Percentiles rank a stretch among this genome's conserved stretches.
phyloP scores from a whole-genome alignment of 2,329 filamentous ascomycete species.

The Fusarium liriodendri region DNA sequence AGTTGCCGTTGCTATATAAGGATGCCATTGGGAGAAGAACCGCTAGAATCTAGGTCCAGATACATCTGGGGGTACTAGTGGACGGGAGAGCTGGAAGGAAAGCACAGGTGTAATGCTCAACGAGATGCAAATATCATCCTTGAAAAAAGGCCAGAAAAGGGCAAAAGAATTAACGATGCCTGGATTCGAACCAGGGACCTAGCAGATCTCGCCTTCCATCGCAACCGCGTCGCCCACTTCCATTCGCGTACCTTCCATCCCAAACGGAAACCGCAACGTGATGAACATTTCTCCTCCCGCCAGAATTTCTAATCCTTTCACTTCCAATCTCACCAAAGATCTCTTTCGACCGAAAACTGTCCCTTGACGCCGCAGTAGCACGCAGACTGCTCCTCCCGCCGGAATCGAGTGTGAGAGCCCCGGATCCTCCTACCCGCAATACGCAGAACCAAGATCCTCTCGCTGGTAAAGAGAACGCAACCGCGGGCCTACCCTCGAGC shows the following conservation, averaged over 20 bases:
- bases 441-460: not conserved
- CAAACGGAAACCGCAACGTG: too few species aligned
- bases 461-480: not conserved
- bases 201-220: too few species aligned
- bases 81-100: not conserved
- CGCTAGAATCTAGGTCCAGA: not conserved
- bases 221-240: too few species aligned
- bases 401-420: too few species aligned
- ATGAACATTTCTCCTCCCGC: too few species aligned
- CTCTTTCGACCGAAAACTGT: too few species aligned
- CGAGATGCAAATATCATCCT: not conserved
- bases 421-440: not conserved
- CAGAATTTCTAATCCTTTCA: too few species aligned
- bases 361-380: not conserved
- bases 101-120: not conserved
- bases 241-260: too few species aligned
- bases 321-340: too few species aligned
- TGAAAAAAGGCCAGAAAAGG: not conserved
- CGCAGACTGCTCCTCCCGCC: not conserved
- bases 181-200: not conserved
- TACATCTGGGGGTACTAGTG: not conserved
- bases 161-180: not conserved
- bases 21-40: not conserved
- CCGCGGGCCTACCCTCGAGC: too few species aligned
- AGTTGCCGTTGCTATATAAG: not conserved